These are phyloP conservation scores for Coemansia sp. DNA, from an alignment of 192 early-diverging fungal species.

Conservation along the genomic window DNA sequence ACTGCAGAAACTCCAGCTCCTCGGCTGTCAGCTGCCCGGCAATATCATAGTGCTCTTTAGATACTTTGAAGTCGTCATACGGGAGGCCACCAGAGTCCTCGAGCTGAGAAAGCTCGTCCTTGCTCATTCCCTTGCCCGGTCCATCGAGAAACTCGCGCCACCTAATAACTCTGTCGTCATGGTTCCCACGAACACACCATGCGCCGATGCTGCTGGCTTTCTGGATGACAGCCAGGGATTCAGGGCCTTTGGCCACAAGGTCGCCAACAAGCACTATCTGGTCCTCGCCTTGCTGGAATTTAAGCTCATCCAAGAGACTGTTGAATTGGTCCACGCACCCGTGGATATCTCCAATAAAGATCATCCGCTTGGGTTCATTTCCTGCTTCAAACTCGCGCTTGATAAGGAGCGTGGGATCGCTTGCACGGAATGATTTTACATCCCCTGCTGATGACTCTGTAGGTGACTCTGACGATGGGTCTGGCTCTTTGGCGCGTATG, in stretches of 20 bases:
- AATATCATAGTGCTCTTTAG: slow-evolving; percentile 35
- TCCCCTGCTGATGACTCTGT: neutral
- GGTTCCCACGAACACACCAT: slow-evolving; percentile 69
- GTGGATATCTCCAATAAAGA: slow-evolving; percentile 75
- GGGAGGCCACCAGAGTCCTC: slow-evolving; percentile 14
- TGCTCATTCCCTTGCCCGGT: slow-evolving; percentile 18
- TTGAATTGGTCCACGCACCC: slow-evolving; percentile 61
- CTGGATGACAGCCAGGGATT: slow-evolving; percentile 60
- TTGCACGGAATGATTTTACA: slow-evolving; percentile 29
- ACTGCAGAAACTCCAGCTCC: slow-evolving; percentile 58
- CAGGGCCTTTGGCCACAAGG: slow-evolving; percentile 63
- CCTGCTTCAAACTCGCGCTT: slow-evolving; percentile 4
- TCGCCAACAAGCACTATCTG: slow-evolving; percentile 69
- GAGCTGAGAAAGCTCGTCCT: slow-evolving; percentile 11
- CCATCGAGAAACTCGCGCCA: slow-evolving; percentile 57
- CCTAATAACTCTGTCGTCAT: slow-evolving; percentile 70
- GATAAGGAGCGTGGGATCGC: slow-evolving; percentile 13
- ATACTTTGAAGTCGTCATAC: slow-evolving; percentile 26
- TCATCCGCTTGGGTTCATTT: slow-evolving; percentile 36
- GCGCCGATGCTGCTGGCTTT: slow-evolving; percentile 52
- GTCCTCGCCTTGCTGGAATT: slow-evolving; percentile 48
- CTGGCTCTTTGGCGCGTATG: neutral
- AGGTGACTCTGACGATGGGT: neutral
- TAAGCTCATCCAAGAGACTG: slow-evolving; percentile 51
- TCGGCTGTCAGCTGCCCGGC: slow-evolving; percentile 37